These are phyloP conservation scores for Solioccasus polychromus DNA, from an alignment of 768 basidiomycete species.

Conservation along the genomic window DNA sequence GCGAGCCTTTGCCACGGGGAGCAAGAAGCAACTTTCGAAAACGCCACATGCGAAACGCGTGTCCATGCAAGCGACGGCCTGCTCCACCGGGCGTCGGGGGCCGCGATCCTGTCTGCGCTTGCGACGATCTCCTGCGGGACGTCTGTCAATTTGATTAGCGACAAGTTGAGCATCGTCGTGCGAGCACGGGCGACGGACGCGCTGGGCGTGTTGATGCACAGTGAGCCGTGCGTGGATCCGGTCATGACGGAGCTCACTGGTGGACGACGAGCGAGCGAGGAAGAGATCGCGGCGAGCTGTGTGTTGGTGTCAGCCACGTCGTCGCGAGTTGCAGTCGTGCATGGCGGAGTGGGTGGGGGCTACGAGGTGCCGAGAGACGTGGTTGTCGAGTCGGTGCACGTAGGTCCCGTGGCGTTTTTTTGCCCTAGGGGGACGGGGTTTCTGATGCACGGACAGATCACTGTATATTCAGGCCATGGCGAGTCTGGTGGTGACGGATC, in stretches of 20 bases:
- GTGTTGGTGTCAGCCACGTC: slow-evolving; percentile 77
- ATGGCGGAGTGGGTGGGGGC: slow-evolving; percentile 73
- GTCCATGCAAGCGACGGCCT: slow-evolving; percentile 83
- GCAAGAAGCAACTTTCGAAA: too few species aligned
- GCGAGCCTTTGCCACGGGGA: too few species aligned
- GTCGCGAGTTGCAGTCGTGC: slow-evolving; percentile 54
- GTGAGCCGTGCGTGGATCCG: slow-evolving; percentile 88
- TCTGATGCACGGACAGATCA: slow-evolving; percentile 44
- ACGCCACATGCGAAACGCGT: too few species aligned
- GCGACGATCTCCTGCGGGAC: slow-evolving; percentile 85
- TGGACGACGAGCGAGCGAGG: slow-evolving; percentile 60
- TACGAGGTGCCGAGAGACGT: slow-evolving; percentile 67
- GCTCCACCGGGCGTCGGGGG: slow-evolving; percentile 93
- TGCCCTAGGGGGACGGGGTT: slow-evolving; percentile 47
- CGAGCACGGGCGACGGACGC: slow-evolving; percentile 81
- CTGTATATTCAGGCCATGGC: slow-evolving; percentile 67
- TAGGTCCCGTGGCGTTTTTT: slow-evolving; percentile 42
- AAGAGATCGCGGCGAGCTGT: slow-evolving; percentile 70
- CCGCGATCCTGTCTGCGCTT: slow-evolving; percentile 83
- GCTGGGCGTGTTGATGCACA: slow-evolving; percentile 85
- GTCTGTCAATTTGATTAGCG: slow-evolving; percentile 89
- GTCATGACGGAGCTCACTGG: slow-evolving; percentile 86
- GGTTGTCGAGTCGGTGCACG: slow-evolving; percentile 70
- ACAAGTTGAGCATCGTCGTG: slow-evolving; percentile 73
- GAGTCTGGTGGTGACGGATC: slow-evolving; percentile 53